Evolutionary conservation across 352 stramenopile species (phyloP).

Genomic region (Pythium folliculosum): DNA sequence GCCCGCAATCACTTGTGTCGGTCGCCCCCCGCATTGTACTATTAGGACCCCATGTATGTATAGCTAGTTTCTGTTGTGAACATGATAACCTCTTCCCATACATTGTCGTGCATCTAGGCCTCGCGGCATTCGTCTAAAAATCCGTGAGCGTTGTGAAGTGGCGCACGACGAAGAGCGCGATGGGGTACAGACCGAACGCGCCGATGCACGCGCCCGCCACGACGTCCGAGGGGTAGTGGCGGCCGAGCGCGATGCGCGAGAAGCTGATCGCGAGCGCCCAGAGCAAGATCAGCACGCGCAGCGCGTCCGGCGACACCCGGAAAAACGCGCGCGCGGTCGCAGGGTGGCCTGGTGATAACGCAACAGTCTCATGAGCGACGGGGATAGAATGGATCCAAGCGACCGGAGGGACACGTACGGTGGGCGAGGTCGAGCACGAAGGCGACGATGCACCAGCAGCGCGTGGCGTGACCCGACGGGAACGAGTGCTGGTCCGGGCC

Average conservation of each 20-base stretch:
- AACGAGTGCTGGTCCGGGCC: conserved; percentile 87
- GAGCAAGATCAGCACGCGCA: conserved; percentile 46
- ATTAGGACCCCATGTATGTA: neutral
- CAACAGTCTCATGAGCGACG: neutral
- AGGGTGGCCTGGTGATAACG: conserved; percentile 33
- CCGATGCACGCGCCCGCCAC: conserved; percentile 65
- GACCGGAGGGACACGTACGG: conserved; percentile 28
- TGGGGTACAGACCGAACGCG: conserved; percentile 43
- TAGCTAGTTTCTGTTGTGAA: neutral
- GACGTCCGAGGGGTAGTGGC: conserved; percentile 84
- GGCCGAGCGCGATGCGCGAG: conserved; percentile 76
- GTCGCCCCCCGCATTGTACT: neutral
- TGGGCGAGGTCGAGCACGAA: conserved; percentile 59
- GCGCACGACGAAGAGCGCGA: conserved; percentile 19
- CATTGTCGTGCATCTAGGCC: neutral
- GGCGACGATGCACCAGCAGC: conserved; percentile 68
- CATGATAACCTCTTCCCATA: neutral
- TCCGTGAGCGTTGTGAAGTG: conserved; percentile 10
- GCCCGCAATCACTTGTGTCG: too few relatives aligned
- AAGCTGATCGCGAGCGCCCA: conserved; percentile 79
- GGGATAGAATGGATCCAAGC: too few relatives aligned
- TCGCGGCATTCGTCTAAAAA: conserved; percentile 1
- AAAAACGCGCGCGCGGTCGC: conserved; percentile 54
- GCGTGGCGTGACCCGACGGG: conserved; percentile 80
- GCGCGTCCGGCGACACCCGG: conserved; percentile 38